Conservation (phyloP, 2,329 filamentous ascomycete species). For the Fusarium fracticaudum region DNA sequence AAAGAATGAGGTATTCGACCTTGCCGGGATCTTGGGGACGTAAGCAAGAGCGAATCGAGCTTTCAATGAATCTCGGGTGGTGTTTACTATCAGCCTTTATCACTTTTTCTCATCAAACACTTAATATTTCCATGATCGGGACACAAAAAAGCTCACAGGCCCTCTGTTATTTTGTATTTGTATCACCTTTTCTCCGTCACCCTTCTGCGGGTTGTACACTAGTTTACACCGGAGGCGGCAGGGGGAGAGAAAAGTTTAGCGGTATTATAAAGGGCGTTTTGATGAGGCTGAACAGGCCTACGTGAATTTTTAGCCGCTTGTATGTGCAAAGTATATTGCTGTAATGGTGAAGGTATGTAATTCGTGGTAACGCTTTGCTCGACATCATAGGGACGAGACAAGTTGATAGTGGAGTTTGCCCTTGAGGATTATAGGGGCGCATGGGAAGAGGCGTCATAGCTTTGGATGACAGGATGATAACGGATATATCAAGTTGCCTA, state of each 20-base stretch:
- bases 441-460: constrained; percentile 12
- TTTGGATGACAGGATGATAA: neutral
- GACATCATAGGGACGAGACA: neutral
- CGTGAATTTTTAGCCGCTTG: constrained; percentile 1
- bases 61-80: constrained; percentile 41
- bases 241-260: constrained; percentile 47
- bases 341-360: neutral
- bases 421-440: neutral
- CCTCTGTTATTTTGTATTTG: constrained; percentile 49
- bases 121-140: constrained; percentile 45
- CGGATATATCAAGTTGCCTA: neutral
- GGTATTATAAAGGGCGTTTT: constrained; percentile 48
- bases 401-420: neutral
- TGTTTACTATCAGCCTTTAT: constrained; percentile 43
- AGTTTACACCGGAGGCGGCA: constrained; percentile 47
- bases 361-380: neutral
- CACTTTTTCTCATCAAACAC: constrained; percentile 44
- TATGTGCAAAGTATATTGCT: constrained; percentile 4
- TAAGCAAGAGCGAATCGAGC: constrained; percentile 42
- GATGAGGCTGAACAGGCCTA: constrained; percentile 27
- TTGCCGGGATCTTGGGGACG: constrained; percentile 40
- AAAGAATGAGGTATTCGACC: constrained; percentile 39
- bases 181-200: constrained; percentile 47
- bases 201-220: constrained; percentile 50
- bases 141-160: constrained; percentile 41